Percentiles rank a stretch among this genome's conserved stretches.
Evolutionary conservation across 148 eudicot genomes (phyloP).

Genomic region (Rhododendron ferrugineum): DNA sequence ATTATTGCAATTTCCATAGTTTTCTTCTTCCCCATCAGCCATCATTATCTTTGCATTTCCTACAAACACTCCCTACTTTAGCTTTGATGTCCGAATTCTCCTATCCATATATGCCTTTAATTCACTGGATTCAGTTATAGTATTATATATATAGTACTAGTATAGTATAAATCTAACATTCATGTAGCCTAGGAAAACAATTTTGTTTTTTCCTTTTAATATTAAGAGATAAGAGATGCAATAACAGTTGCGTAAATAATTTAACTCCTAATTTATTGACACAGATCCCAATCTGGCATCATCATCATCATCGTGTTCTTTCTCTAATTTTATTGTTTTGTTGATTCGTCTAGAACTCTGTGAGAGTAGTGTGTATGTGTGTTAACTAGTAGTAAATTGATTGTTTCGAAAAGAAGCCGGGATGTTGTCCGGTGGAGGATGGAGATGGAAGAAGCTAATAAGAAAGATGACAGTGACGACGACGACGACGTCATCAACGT

Average conservation of each 20-base stretch:
- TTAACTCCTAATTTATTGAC: not conserved
- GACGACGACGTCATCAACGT: not conserved
- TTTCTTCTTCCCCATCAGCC: not conserved
- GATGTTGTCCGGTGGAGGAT: conserved; percentile 23
- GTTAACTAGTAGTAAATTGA: not conserved
- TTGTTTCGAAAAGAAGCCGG: not conserved
- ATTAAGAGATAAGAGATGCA: not conserved
- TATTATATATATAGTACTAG: not conserved
- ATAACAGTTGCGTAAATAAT: not conserved
- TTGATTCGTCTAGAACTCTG: not conserved
- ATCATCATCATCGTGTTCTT: not conserved
- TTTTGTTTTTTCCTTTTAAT: not conserved
- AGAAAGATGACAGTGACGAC: not conserved
- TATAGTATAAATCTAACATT: not conserved
- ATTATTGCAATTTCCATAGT: not conserved
- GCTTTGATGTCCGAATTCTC: not conserved
- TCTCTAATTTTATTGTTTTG: not conserved
- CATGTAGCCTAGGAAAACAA: not conserved
- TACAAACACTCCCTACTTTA: not conserved
- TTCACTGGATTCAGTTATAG: not conserved
- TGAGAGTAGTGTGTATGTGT: not conserved
- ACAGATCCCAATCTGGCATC: conserved; percentile 10
- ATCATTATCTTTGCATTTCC: not conserved
- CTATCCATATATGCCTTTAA: not conserved
- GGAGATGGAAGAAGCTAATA: conserved; percentile 22